A percentile compares a stretch with the other conserved stretches of the same genome.
phyloP scores from a whole-genome alignment of 257 asterid species.

The Solanum bulbocastanum region DNA sequence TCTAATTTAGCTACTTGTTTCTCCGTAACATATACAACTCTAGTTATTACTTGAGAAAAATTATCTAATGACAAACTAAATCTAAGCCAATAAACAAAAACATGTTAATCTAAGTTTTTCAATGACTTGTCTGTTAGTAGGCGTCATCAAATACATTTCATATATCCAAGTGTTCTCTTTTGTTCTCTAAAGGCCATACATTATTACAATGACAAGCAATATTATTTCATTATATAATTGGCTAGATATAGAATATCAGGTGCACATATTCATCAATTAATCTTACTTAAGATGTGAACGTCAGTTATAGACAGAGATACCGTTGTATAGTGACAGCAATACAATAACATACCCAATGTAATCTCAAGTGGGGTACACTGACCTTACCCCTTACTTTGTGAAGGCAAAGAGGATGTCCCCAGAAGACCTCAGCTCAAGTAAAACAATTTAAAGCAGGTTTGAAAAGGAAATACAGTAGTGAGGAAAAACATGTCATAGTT shows the following conservation, averaged over 20 bases:
- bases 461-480: background rate
- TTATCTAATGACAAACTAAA: background rate
- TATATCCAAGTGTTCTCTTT: background rate
- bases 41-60: background rate
- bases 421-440: background rate
- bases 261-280: background rate
- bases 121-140: background rate
- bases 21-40: background rate
- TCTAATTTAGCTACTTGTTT: background rate
- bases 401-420: background rate
- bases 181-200: background rate
- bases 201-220: background rate
- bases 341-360: background rate
- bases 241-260: background rate
- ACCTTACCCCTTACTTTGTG: background rate
- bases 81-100: background rate
- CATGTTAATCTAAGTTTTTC: background rate
- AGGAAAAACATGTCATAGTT: background rate
- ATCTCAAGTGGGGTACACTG: background rate
- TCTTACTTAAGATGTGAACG: background rate
- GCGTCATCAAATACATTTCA: background rate
- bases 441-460: background rate
- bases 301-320: background rate
- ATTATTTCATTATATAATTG: background rate
- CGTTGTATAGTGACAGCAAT: background rate